Percentiles rank a stretch among this genome's conserved stretches.
These are phyloP conservation scores for Solanum chilense DNA, from an alignment of 257 asterid species.

Conservation along the genomic window DNA sequence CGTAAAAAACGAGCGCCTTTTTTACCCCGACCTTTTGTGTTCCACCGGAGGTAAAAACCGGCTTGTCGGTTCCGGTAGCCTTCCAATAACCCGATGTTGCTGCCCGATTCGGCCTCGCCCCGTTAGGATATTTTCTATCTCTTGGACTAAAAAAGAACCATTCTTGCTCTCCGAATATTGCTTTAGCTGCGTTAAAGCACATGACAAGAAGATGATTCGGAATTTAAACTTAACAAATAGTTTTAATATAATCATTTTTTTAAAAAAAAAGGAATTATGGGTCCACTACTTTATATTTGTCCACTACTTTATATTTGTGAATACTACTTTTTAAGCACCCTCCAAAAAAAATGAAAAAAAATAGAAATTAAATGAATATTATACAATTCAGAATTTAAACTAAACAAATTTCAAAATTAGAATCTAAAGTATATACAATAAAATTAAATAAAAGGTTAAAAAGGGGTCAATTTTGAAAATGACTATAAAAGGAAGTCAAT, in stretches of 20 bases:
- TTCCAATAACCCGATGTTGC: slow-evolving; percentile 54
- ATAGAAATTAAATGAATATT: too few species aligned
- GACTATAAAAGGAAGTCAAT: too few species aligned
- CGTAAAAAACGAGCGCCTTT: slow-evolving; percentile 42
- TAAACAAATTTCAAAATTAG: too few species aligned
- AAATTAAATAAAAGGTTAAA: too few species aligned
- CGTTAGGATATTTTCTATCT: slow-evolving; percentile 46
- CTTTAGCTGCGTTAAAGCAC: slow-evolving; percentile 21
- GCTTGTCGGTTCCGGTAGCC: slow-evolving; percentile 52
- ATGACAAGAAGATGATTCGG: not conserved
- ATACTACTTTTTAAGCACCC: not conserved
- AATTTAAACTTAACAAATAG: not conserved
- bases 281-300: not conserved
- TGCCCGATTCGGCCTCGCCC: slow-evolving; percentile 48
- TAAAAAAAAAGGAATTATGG: not conserved
- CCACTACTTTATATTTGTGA: not conserved
- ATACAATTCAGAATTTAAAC: too few species aligned
- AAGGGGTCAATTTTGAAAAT: too few species aligned
- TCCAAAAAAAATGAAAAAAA: not conserved
- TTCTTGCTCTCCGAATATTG: slow-evolving; percentile 49
- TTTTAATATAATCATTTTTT: fast-evolving
- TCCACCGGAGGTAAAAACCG: slow-evolving; percentile 45
- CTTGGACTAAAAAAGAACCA: slow-evolving; percentile 59
- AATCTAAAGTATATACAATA: too few species aligned
- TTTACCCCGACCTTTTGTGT: slow-evolving; percentile 46